Evolutionary conservation across 495 filamentous ascomycete species (phyloP).

Genomic region (Neurospora sp.): DNA sequence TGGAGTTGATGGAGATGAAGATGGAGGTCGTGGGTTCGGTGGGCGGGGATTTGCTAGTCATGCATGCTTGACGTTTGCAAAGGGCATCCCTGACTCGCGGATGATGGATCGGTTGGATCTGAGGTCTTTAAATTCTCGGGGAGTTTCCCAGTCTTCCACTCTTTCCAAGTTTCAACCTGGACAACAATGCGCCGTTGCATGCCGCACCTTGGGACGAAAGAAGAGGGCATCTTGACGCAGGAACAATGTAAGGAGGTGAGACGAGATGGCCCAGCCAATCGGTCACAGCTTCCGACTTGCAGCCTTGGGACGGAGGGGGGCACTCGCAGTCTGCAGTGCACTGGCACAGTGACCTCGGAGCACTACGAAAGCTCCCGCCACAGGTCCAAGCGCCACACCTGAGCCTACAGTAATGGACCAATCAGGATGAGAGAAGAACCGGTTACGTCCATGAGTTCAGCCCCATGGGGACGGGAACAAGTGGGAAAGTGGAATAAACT

Average conservation of each 20-base stretch:
- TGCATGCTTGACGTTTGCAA: background rate
- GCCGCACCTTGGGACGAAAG: background rate
- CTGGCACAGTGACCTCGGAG: background rate
- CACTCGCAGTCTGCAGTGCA: too few species aligned
- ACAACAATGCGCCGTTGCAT: background rate
- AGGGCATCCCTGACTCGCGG: background rate
- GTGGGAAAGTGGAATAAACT: slow-evolving; percentile 2
- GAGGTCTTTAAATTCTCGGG: background rate
- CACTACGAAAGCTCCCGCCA: background rate
- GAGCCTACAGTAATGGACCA: background rate
- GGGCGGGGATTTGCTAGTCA: background rate
- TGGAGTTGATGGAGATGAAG: background rate
- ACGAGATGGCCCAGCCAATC: background rate
- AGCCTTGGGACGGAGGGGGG: background rate
- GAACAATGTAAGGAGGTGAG: background rate
- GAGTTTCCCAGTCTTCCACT: background rate
- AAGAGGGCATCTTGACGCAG: background rate
- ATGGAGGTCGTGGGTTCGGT: background rate
- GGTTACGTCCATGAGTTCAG: background rate
- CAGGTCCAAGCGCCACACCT: background rate
- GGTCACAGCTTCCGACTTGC: background rate
- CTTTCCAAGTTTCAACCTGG: background rate
- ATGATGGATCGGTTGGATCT: background rate
- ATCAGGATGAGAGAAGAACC: background rate
- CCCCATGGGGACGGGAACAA: background rate